phyloP scores from a whole-genome alignment of 306 rosid species.

The Oemleria cerasiformis region DNA sequence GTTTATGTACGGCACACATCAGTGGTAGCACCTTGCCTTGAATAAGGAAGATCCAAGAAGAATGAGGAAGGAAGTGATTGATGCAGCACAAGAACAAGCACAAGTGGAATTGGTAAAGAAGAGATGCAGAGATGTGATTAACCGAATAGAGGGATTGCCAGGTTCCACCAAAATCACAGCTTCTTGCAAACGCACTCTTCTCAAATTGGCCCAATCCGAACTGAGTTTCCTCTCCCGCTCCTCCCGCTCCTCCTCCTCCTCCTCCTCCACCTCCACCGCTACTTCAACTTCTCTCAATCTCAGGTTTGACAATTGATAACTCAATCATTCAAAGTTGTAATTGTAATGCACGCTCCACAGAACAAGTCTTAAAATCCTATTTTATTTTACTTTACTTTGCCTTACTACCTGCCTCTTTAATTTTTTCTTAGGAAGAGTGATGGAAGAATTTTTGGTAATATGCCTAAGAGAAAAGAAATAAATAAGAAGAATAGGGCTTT shows the following conservation, averaged over 20 bases:
- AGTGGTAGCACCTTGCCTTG: no score
- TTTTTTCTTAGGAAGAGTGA: no score
- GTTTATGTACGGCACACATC: no score
- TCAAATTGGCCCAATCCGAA: conserved; percentile 65
- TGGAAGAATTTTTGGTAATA: no score
- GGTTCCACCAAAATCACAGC: conserved; percentile 51
- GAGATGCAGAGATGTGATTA: conserved; percentile 66
- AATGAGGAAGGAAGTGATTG: conserved; percentile 15
- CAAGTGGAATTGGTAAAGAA: conserved; percentile 62
- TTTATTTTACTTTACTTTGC: not conserved
- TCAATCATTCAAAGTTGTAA: not conserved
- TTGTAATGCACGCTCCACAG: not conserved
- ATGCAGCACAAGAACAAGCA: not conserved
- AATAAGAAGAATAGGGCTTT: not conserved
- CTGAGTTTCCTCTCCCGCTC: conserved; percentile 50
- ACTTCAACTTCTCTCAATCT: conserved; percentile 43
- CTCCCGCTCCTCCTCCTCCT: conserved; percentile 41
- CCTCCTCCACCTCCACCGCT: conserved; percentile 34
- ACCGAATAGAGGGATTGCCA: conserved; percentile 41
- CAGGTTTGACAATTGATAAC: conserved; percentile 39
- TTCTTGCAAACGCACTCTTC: conserved; percentile 68
- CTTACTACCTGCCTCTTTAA: no score
- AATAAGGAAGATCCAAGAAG: no score
- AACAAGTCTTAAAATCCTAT: no score
- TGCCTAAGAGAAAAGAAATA: no score